Conservation (phyloP, 192 early-diverging fungal genomes). For the Coemansia sp. region DNA sequence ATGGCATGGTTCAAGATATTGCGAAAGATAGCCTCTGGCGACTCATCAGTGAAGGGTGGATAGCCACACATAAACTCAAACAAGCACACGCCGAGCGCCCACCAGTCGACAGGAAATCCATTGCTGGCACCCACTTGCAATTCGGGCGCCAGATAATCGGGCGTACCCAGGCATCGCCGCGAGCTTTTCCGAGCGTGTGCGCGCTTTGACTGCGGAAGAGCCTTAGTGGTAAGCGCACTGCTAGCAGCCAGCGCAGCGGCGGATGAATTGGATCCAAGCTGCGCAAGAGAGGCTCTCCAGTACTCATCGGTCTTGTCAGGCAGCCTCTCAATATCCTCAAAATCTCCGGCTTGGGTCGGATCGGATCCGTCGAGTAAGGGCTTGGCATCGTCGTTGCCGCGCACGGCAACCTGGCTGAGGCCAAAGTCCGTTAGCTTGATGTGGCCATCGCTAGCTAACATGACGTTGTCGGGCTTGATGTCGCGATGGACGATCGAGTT, state of each 20-base stretch:
- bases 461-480: slow-evolving; percentile 79
- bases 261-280: slow-evolving; percentile 16
- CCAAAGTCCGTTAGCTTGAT: slow-evolving; percentile 97
- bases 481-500: slow-evolving; percentile 90
- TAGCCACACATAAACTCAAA: slow-evolving; percentile 89
- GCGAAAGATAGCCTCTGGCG: slow-evolving; percentile 80
- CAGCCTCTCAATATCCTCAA: slow-evolving; percentile 17
- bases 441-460: slow-evolving; percentile 84
- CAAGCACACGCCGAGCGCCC: slow-evolving; percentile 88
- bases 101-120: slow-evolving; percentile 90
- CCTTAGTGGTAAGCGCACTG: slow-evolving; percentile 25
- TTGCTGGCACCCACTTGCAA: slow-evolving; percentile 83
- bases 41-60: slow-evolving; percentile 87
- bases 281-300: slow-evolving; percentile 26
- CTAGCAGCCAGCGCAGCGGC: slow-evolving; percentile 13
- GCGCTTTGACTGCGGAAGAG: slow-evolving; percentile 47
- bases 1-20: slow-evolving; percentile 78
- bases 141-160: slow-evolving; percentile 94
- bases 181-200: slow-evolving; percentile 50
- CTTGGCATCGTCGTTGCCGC: slow-evolving; percentile 25
- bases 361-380: slow-evolving; percentile 29
- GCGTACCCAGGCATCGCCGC: slow-evolving; percentile 71
- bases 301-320: slow-evolving; percentile 41
- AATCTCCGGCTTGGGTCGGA: slow-evolving; percentile 16
- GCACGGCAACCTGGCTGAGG: slow-evolving; percentile 75